Percentiles rank a stretch among this genome's conserved stretches.
phyloP scores from a whole-genome alignment of 2,329 filamentous ascomycete species.

The Magnaporthales sp. region DNA sequence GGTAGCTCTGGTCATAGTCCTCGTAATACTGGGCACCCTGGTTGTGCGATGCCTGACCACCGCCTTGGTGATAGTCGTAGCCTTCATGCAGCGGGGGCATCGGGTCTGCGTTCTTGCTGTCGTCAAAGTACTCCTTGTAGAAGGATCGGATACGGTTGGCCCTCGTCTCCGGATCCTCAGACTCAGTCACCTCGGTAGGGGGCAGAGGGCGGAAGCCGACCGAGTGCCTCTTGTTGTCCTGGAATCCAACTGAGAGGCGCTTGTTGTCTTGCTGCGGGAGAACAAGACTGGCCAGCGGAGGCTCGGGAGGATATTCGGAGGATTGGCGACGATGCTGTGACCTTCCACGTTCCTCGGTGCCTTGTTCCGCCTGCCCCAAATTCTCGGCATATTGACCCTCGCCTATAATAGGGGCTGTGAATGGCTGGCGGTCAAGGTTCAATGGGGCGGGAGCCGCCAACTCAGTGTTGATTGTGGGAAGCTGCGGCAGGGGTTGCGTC shows the following conservation, averaged over 20 bases:
- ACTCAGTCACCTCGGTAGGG: slow-evolving; percentile 66
- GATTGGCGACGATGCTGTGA: slow-evolving; percentile 17
- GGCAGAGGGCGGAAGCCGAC: slow-evolving; percentile 77
- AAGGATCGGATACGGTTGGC: slow-evolving; percentile 97
- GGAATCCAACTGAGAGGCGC: slow-evolving; percentile 60
- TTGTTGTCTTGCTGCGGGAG: slow-evolving; percentile 47
- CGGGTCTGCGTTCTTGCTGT: slow-evolving; percentile 45
- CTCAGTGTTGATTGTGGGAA: slow-evolving; percentile 1
- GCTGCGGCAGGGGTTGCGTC: slow-evolving; percentile 6
- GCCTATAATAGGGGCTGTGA: slow-evolving; percentile 18
- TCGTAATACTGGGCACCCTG: slow-evolving; percentile 52
- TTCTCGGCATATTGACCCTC: slow-evolving; percentile 19
- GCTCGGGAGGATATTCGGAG: slow-evolving; percentile 15
- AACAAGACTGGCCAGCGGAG: slow-evolving; percentile 30
- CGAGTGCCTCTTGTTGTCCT: slow-evolving; percentile 46
- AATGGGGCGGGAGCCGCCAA: background rate
- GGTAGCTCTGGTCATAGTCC: slow-evolving; percentile 64
- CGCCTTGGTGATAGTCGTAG: slow-evolving; percentile 10
- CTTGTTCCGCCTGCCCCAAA: slow-evolving; percentile 11
- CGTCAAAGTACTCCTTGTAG: slow-evolving; percentile 99
- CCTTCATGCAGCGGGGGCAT: slow-evolving; percentile 18
- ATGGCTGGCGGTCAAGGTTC: background rate
- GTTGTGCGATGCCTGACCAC: slow-evolving; percentile 7
- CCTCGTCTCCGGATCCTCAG: slow-evolving; percentile 86
- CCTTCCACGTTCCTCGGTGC: slow-evolving; percentile 11